These are phyloP conservation scores for Trametes sanguinea DNA, from an alignment of 768 basidiomycete species.

Conservation along the genomic window DNA sequence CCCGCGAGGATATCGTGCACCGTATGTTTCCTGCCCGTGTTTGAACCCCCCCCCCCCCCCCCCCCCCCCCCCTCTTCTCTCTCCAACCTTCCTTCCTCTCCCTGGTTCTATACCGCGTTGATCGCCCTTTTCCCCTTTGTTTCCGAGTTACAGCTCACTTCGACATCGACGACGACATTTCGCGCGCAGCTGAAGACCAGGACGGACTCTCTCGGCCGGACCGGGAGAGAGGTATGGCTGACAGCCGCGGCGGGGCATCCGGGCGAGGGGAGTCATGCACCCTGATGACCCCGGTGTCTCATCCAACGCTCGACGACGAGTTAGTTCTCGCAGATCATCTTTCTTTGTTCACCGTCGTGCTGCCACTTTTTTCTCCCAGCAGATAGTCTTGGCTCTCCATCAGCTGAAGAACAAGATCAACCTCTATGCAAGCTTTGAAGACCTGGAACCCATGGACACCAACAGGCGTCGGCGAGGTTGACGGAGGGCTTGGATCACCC, in stretches of 20 bases:
- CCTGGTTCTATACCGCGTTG: not conserved
- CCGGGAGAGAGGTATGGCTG: conserved; percentile 9
- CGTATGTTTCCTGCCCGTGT: too few relatives aligned
- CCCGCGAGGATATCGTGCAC: too few relatives aligned
- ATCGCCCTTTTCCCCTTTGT: not conserved
- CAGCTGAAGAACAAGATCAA: not conserved
- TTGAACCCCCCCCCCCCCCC: not conserved
- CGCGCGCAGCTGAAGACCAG: conserved; percentile 13
- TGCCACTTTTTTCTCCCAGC: not conserved
- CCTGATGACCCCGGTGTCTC: not conserved
- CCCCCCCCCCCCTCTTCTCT: too few relatives aligned
- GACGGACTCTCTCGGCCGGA: conserved; percentile 3
- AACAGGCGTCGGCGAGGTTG: conserved; percentile 3
- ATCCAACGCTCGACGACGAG: not conserved
- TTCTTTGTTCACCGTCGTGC: not conserved
- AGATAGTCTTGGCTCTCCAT: too few relatives aligned
- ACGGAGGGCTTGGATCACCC: conserved; percentile 11
- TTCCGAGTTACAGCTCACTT: not conserved
- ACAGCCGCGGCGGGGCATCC: not conserved
- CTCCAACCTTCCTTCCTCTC: too few relatives aligned
- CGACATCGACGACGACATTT: not conserved
- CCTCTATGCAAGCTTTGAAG: too few relatives aligned
- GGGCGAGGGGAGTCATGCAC: conserved; percentile 8
- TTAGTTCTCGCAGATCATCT: not conserved
- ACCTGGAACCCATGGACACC: not conserved